Evolutionary conservation across 768 basidiomycete genomes (phyloP), one percentile per base, ranked within the genome.

Genomic region (Suillus bovinus): DNA sequence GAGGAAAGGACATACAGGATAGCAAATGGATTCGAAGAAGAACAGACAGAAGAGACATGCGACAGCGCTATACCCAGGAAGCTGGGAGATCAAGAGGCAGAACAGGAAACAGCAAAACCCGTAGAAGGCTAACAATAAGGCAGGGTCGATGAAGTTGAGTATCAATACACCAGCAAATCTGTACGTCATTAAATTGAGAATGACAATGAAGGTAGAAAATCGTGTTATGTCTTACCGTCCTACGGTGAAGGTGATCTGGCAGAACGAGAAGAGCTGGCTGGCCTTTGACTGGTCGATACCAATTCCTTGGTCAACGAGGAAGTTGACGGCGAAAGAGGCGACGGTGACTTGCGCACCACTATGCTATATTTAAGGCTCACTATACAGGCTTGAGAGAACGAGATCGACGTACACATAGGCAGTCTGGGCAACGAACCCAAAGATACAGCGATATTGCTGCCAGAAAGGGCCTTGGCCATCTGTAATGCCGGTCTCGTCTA

Each of bases 11-110:
- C 80, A 64, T 62, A 83, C 84, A 6, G 86, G 86, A 65, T 87
- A 88, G 67, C 88, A 90, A 63, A 90, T 89, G 34, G 87, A 88
- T 73, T 90, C 89, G 70, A 89, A 88, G 79, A 87, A 88, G 80
- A 89, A 89, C 60, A 90, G 74, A 60, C 78, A 70, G 69, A 88
- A 90, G 39, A 90, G 70, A 74, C 83, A 87, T 11, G 78, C 84
- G 46, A 91, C 75, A 38, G 84, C 89, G 5, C 80, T 75, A 58
- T 77, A 76, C 16, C 88, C 86, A 9, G 79, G 75, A 9, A 84
- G 70, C 29, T 82, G 77, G 11, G 85, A 79, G 53, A 84, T 76
- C 55, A 81, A 74, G 61, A 89, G 69, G 58, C 79, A 77, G 69
- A 88, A 86, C 36, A 82, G 50, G 42, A 75, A 78, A 70, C 86